Evolutionary conservation across 805 yeast genomes (phyloP).

Genomic region (Yarrowia keelungensis): DNA sequence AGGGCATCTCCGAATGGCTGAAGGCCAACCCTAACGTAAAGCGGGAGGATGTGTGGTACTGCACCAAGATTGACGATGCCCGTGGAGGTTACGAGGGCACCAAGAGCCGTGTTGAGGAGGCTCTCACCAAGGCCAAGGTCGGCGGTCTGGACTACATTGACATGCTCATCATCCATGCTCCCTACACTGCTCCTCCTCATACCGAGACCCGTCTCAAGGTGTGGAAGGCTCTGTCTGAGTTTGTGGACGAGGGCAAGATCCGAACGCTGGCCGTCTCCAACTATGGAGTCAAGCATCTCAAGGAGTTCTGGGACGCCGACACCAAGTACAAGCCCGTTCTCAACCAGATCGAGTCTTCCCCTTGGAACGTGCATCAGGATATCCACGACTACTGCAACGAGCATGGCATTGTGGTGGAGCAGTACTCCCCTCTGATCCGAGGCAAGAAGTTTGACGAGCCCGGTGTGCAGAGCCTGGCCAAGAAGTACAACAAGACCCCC

Average conservation of each 20-base stretch:
- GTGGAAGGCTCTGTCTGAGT: conserved; percentile 75
- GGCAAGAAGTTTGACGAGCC: conserved; percentile 58
- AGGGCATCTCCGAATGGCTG: conserved; percentile 68
- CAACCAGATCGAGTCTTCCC: conserved; percentile 86
- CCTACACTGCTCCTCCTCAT: conserved; percentile 79
- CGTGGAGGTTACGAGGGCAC: conserved; percentile 47
- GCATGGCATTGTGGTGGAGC: conserved; percentile 70
- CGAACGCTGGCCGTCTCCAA: conserved; percentile 85
- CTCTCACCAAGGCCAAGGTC: conserved; percentile 65
- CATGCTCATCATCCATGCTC: conserved; percentile 82
- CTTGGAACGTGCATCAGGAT: conserved; percentile 78
- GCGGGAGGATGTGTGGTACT: conserved; percentile 77
- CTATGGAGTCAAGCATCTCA: conserved; percentile 68
- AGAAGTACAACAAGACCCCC: conserved; percentile 59
- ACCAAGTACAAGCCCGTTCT: conserved; percentile 76
- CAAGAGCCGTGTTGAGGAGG: conserved; percentile 79
- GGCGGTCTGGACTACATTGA: conserved; percentile 80
- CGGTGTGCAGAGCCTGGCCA: conserved; percentile 61
- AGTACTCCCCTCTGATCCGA: conserved; percentile 63
- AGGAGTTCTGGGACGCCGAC: conserved; percentile 73
- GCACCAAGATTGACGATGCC: conserved; percentile 89
- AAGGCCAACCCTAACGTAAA: conserved; percentile 67
- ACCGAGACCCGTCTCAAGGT: conserved; percentile 77
- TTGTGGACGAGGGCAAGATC: conserved; percentile 68
- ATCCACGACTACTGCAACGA: conserved; percentile 65